Evolutionary conservation across 2,329 filamentous ascomycete species (phyloP).

Genomic region (Graphium sp.): DNA sequence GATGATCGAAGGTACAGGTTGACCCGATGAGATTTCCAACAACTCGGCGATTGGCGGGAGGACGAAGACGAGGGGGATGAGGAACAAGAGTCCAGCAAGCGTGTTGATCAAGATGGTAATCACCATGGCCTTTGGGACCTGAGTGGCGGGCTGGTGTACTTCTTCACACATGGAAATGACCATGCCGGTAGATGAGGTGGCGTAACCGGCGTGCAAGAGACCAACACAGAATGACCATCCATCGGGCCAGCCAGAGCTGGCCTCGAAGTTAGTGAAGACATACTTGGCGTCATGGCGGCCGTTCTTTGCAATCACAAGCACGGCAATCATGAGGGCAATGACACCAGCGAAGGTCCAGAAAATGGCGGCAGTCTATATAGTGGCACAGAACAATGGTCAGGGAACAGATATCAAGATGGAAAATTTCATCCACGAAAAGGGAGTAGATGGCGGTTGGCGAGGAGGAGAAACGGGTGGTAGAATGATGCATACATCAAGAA

Average conservation of each 20-base stretch:
- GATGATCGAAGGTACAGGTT: conserved; percentile 50
- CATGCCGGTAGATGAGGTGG: conserved; percentile 64
- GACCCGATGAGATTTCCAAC: conserved; percentile 32
- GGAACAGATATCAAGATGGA: not conserved
- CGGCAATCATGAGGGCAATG: conserved; percentile 43
- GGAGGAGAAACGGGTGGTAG: not conserved
- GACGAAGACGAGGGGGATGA: conserved; percentile 54
- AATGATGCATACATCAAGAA: conserved; percentile 49
- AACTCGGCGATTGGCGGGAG: conserved; percentile 44
- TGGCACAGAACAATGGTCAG: not conserved
- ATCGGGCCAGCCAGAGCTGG: conserved; percentile 49
- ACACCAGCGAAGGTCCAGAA: conserved; percentile 61
- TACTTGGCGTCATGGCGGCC: conserved; percentile 45
- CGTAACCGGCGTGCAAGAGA: conserved; percentile 55
- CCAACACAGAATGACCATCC: conserved; percentile 63
- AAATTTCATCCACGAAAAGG: too few relatives aligned
- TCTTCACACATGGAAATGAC: conserved; percentile 69
- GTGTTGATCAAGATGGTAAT: conserved; percentile 50
- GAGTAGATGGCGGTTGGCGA: not conserved
- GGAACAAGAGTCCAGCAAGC: conserved; percentile 47
- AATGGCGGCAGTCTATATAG: conserved; percentile 47
- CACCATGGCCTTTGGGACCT: conserved; percentile 61
- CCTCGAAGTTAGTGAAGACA: conserved; percentile 54
- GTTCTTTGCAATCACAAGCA: conserved; percentile 50
- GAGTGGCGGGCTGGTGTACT: conserved; percentile 44